Evolutionary conservation across 2,329 filamentous ascomycete species (phyloP).

Genomic region (Colletotrichum destructivum): DNA sequence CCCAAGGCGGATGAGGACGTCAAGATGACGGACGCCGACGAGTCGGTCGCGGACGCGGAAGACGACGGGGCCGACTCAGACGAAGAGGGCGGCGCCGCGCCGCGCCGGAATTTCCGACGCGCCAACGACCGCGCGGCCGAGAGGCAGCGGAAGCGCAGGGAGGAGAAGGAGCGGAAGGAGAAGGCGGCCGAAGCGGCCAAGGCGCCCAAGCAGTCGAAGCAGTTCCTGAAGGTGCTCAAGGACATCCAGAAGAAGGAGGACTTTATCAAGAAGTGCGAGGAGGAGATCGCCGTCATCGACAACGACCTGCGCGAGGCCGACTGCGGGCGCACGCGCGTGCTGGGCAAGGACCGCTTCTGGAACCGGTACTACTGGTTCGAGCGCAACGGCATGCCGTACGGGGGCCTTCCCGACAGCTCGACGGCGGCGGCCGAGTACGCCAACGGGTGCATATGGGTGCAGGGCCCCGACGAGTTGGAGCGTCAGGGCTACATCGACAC

Average conservation of each 20-base stretch:
- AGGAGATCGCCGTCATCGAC: constrained; percentile 87
- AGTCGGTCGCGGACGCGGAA: constrained; percentile 69
- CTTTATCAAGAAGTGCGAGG: constrained; percentile 84
- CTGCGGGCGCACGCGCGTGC: constrained; percentile 88
- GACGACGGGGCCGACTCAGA: constrained; percentile 78
- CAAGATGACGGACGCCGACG: constrained; percentile 76
- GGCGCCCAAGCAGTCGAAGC: constrained; percentile 84
- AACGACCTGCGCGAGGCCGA: constrained; percentile 95
- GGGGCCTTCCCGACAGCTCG: constrained; percentile 87
- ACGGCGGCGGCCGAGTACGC: constrained; percentile 91
- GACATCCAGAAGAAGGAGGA: constrained; percentile 92
- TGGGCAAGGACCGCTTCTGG: constrained; percentile 97
- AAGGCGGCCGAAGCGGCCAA: constrained; percentile 75
- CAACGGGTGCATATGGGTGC: constrained; percentile 96
- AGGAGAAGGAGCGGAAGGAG: constrained; percentile 73
- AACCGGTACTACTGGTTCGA: constrained; percentile 99
- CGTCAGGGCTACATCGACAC: constrained; percentile 89
- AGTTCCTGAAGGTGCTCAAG: constrained; percentile 88
- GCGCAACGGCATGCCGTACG: constrained; percentile 97
- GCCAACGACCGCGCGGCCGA: constrained; percentile 80
- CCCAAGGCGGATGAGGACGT: constrained; percentile 68
- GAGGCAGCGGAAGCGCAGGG: constrained; percentile 82
- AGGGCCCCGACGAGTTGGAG: constrained; percentile 93
- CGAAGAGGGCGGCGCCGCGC: constrained; percentile 68
- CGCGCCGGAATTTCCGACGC: constrained; percentile 68